A percentile compares a stretch with the other conserved stretches of the same genome.
phyloP scores from a whole-genome alignment of 805 yeast genomes.

The Metschnikowia anglica region DNA sequence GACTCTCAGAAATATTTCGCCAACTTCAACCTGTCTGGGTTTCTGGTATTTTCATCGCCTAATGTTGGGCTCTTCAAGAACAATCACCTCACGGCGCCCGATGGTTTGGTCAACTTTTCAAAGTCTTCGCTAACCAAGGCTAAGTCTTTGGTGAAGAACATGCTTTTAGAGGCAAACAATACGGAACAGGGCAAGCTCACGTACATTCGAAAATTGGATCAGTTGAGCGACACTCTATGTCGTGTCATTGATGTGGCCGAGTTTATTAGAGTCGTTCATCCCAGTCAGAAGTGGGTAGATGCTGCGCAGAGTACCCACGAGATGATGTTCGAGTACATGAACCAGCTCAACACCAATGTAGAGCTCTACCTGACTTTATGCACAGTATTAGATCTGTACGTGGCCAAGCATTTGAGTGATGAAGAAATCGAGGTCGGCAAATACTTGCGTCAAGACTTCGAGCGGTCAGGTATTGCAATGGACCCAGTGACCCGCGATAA shows the following conservation, averaged over 20 bases:
- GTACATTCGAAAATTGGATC: slow-evolving; percentile 68
- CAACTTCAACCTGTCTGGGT: slow-evolving; percentile 41
- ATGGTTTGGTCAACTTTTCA: slow-evolving; percentile 69
- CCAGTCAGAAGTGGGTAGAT: slow-evolving; percentile 61
- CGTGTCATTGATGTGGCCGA: slow-evolving; percentile 93
- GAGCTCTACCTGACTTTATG: slow-evolving; percentile 62
- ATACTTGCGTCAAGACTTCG: slow-evolving; percentile 78
- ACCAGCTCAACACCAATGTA: slow-evolving; percentile 79
- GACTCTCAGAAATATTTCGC: slow-evolving; percentile 62
- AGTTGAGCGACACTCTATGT: slow-evolving; percentile 83
- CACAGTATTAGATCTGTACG: slow-evolving; percentile 43
- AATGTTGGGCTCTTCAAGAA: slow-evolving; percentile 63
- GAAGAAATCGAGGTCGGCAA: slow-evolving; percentile 86
- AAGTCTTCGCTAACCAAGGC: slow-evolving; percentile 65
- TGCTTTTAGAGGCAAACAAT: slow-evolving; percentile 41
- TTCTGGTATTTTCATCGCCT: slow-evolving; percentile 17
- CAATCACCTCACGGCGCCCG: slow-evolving; percentile 64
- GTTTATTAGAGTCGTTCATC: slow-evolving; percentile 86
- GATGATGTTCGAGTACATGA: slow-evolving; percentile 90
- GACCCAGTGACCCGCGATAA: slow-evolving; percentile 59
- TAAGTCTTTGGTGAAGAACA: slow-evolving; percentile 54
- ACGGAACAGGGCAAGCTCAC: slow-evolving; percentile 45
- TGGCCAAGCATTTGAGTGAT: slow-evolving; percentile 41
- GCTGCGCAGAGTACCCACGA: slow-evolving; percentile 91
- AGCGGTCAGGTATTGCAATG: slow-evolving; percentile 86